Evolutionary conservation across 2,329 filamentous ascomycete species (phyloP).

Genomic region (Endoconidiophora polonica): DNA sequence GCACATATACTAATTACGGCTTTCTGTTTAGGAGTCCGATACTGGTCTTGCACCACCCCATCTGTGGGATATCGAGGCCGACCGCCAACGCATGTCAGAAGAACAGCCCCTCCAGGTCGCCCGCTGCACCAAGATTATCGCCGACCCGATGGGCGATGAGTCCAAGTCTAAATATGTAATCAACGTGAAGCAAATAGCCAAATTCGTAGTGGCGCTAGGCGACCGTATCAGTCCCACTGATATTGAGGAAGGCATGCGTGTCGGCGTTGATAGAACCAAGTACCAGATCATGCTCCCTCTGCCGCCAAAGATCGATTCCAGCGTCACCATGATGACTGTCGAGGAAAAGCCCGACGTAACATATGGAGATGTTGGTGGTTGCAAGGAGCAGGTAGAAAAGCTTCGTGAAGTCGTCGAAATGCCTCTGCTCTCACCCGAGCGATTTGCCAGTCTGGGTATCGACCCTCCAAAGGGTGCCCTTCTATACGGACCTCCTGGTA

Average conservation of each 20-base stretch:
- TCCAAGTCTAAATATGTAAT: constrained; percentile 99
- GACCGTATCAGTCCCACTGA: constrained; percentile 95
- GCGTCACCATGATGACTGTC: constrained; percentile 99
- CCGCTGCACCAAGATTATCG: constrained; percentile 97
- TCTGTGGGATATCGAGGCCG: constrained; percentile 95
- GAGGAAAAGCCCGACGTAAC: constrained; percentile 99
- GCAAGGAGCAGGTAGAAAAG: constrained; percentile 99
- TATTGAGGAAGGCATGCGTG: constrained; percentile 98
- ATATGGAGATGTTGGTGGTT: constrained; percentile 95
- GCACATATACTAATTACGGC: background rate
- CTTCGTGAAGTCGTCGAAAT: constrained; percentile 96
- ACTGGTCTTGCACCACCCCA: constrained; percentile 95
- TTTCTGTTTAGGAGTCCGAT: constrained; percentile 62
- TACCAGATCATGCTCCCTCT: constrained; percentile 96
- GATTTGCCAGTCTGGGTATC: constrained; percentile 97
- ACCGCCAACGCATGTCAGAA: constrained; percentile 95
- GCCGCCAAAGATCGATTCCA: constrained; percentile 96
- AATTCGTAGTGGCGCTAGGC: constrained; percentile 95
- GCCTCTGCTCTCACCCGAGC: constrained; percentile 87
- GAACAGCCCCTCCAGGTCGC: constrained; percentile 96
- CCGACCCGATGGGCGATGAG: constrained; percentile 77
- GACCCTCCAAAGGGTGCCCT: constrained; percentile 95
- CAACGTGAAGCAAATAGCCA: constrained; percentile 99
- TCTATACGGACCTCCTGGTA: constrained; percentile 90
- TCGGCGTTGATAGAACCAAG: constrained; percentile 96